Percentiles rank a stretch among this genome's conserved stretches.
Evolutionary conservation across 441 rosid genomes (phyloP).

Genomic region (Macaranga tanarius): DNA sequence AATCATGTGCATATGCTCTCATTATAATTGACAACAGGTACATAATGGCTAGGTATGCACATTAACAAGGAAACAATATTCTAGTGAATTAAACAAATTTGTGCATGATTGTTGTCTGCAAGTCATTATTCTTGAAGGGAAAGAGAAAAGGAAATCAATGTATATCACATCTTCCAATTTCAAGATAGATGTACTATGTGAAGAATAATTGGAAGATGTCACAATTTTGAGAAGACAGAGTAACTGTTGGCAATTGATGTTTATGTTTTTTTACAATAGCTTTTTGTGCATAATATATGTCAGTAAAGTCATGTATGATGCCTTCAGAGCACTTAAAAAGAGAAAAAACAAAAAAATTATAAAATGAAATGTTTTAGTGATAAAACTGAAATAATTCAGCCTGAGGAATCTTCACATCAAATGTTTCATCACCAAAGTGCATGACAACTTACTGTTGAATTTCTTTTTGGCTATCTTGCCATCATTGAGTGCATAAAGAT

Average conservation of each 20-base stretch:
- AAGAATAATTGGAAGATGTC: neutral
- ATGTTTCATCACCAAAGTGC: slow-evolving; percentile 2
- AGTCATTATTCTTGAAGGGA: neutral
- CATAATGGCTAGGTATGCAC: slow-evolving; percentile 4
- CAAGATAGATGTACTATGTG: neutral
- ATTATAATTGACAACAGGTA: slow-evolving; percentile 5
- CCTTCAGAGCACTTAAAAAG: neutral
- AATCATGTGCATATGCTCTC: slow-evolving; percentile 17
- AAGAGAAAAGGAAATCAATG: neutral
- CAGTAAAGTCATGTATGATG: neutral
- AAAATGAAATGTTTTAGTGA: neutral
- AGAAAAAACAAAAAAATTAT: neutral
- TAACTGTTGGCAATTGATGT: neutral
- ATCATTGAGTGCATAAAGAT: slow-evolving; percentile 56
- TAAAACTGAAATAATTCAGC: neutral
- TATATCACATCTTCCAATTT: neutral
- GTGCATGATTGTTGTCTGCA: neutral
- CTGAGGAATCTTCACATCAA: neutral
- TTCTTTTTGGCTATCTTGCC: slow-evolving; percentile 76
- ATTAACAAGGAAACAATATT: slow-evolving; percentile 7
- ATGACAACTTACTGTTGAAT: slow-evolving; percentile 64
- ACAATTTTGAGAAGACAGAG: neutral
- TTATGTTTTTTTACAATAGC: neutral
- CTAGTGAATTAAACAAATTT: slow-evolving; percentile 10
- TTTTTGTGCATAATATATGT: neutral